Conservation (phyloP, 164 flowering plant species). For the Tetracentron sinense region DNA sequence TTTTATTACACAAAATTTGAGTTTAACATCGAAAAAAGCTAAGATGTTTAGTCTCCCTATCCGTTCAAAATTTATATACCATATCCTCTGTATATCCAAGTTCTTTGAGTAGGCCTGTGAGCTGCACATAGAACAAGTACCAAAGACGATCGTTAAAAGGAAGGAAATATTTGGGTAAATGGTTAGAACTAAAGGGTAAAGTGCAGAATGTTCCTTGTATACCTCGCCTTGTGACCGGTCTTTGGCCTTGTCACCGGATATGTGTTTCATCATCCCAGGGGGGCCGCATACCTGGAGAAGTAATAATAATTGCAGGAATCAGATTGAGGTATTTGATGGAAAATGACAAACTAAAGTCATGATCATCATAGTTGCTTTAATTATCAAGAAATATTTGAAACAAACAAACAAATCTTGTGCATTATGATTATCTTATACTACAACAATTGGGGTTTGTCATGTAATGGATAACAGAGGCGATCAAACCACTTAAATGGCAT, state of each 20-base stretch:
- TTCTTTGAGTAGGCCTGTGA: slow-evolving; percentile 79
- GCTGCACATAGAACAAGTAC: slow-evolving; percentile 33
- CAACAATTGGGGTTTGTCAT: too few species aligned
- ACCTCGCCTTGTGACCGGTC: slow-evolving; percentile 91
- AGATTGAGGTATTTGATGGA: neutral
- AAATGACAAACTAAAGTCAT: neutral
- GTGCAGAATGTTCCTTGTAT: slow-evolving; percentile 2
- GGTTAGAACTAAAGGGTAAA: slow-evolving; percentile 1
- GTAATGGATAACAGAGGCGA: neutral
- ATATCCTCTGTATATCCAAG: slow-evolving; percentile 81
- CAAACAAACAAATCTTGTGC: neutral
- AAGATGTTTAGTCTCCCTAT: neutral
- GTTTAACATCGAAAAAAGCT: neutral
- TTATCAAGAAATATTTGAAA: neutral
- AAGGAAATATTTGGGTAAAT: neutral
- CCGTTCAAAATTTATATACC: slow-evolving; percentile 87
- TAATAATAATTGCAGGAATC: neutral
- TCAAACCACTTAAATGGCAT: neutral
- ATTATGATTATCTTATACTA: too few species aligned
- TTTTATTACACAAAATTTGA: slow-evolving; percentile 14
- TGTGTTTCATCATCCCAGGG: slow-evolving; percentile 91
- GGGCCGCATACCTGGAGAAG: slow-evolving; percentile 88
- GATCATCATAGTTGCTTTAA: neutral
- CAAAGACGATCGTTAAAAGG: neutral
- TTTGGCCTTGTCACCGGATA: slow-evolving; percentile 87